phyloP scores from a whole-genome alignment of 1,284 basidiomycete genomes.

The Moesziomyces sp. region DNA sequence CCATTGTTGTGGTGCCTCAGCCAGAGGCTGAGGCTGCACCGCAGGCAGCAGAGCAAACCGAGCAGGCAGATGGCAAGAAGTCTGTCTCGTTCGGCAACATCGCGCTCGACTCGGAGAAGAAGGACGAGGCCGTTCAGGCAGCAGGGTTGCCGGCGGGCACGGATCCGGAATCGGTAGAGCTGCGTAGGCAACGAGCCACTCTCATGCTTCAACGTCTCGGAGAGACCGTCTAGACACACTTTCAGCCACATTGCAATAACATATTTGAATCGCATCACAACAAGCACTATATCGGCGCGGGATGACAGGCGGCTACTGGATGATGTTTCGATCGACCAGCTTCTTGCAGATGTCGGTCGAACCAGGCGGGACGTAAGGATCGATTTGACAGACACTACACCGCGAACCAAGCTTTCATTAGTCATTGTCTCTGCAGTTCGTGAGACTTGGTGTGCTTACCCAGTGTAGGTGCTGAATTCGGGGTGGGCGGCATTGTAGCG shows the following conservation, averaged over 20 bases:
- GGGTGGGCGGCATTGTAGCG: conserved; percentile 1
- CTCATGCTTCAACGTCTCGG: conserved; percentile 33
- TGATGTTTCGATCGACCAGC: too few species aligned
- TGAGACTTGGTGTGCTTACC: conserved; percentile 1
- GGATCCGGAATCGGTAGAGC: conserved; percentile 30
- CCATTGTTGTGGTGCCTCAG: conserved; percentile 12
- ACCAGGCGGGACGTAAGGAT: too few species aligned
- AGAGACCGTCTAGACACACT: conserved; percentile 17
- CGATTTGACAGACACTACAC: too few species aligned
- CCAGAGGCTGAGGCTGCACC: conserved; percentile 8
- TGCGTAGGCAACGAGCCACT: conserved; percentile 28
- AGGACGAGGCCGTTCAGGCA: conserved; percentile 25
- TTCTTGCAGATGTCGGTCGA: too few species aligned
- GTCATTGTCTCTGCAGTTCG: too few species aligned
- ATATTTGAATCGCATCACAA: too few species aligned
- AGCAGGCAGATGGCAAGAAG: conserved; percentile 10
- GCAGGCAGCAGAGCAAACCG: background rate
- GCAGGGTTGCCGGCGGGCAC: conserved; percentile 24
- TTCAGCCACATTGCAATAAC: too few species aligned
- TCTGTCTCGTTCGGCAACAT: conserved; percentile 43
- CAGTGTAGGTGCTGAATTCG: conserved; percentile 7
- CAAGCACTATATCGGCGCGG: too few species aligned
- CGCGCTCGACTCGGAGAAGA: conserved; percentile 33
- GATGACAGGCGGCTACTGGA: too few species aligned
- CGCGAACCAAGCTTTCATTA: too few species aligned